phyloP scores from a whole-genome alignment of 2,329 filamentous ascomycete species.

The Venturia aucupariae region DNA sequence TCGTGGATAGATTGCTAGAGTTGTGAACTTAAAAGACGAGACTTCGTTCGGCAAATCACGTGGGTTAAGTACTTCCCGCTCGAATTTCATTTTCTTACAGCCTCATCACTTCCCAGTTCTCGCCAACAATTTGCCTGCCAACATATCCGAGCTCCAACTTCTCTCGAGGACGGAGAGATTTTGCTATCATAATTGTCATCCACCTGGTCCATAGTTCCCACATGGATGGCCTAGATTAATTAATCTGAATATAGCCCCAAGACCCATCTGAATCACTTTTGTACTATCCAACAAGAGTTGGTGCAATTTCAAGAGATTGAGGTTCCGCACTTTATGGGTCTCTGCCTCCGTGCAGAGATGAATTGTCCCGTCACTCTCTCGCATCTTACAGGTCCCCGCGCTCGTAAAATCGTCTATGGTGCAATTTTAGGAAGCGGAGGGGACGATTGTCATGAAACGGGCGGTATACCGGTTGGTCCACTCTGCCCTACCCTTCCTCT shows the following conservation, averaged over 20 bases:
- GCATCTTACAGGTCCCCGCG: not conserved
- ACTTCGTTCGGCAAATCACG: not conserved
- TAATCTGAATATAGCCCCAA: not conserved
- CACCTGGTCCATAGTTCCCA: too few species aligned
- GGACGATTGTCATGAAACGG: not conserved
- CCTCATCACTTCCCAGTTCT: not conserved
- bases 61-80: not conserved
- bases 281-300: not conserved
- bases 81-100: not conserved
- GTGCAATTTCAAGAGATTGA: not conserved
- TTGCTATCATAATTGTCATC: not conserved
- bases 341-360: not conserved
- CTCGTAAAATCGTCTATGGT: not conserved
- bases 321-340: not conserved
- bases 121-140: not conserved
- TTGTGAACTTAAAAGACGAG: not conserved
- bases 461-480: not conserved
- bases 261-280: not conserved
- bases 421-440: not conserved
- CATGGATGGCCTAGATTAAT: constrained; percentile 2
- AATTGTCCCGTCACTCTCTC: not conserved
- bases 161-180: not conserved
- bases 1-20: too few species aligned
- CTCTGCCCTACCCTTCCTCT: not conserved
- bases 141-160: not conserved